These are phyloP conservation scores for Castanospermum australe DNA, from an alignment of 306 rosid genomes.

Conservation along the genomic window DNA sequence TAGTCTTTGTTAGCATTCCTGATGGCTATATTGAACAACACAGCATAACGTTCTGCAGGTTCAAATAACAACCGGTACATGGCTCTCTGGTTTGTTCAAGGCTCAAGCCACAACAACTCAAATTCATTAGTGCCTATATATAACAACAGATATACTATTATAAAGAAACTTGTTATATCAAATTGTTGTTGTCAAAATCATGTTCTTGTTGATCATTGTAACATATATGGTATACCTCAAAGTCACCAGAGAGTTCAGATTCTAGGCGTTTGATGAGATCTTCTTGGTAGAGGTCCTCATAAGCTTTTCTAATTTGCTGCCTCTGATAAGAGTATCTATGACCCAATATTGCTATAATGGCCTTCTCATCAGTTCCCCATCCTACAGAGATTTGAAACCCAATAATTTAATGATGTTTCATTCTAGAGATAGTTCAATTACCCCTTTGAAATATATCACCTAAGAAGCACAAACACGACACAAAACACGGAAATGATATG, in stretches of 20 bases:
- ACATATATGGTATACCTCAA: constrained; percentile 66
- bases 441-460: not conserved
- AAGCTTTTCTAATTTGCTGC: constrained; percentile 58
- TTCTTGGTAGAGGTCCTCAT: constrained; percentile 43
- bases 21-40: constrained; percentile 26
- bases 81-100: constrained; percentile 12
- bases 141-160: not conserved
- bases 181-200: not conserved
- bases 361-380: constrained; percentile 82
- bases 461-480: too few relatives aligned
- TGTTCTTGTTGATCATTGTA: not conserved
- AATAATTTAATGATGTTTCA: not conserved
- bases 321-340: constrained; percentile 62
- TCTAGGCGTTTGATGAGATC: constrained; percentile 73
- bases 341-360: constrained; percentile 46
- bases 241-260: constrained; percentile 65
- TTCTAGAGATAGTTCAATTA: not conserved
- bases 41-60: constrained; percentile 27
- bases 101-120: not conserved
- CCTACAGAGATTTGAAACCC: constrained; percentile 34
- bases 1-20: constrained; percentile 17
- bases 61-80: constrained; percentile 26
- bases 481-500: too few relatives aligned
- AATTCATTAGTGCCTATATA: not conserved
- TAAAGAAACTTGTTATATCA: not conserved